Percentiles rank a stretch among this genome's conserved stretches.
phyloP scores from a whole-genome alignment of 345 rosid species.

The Pugionium dolabratum region DNA sequence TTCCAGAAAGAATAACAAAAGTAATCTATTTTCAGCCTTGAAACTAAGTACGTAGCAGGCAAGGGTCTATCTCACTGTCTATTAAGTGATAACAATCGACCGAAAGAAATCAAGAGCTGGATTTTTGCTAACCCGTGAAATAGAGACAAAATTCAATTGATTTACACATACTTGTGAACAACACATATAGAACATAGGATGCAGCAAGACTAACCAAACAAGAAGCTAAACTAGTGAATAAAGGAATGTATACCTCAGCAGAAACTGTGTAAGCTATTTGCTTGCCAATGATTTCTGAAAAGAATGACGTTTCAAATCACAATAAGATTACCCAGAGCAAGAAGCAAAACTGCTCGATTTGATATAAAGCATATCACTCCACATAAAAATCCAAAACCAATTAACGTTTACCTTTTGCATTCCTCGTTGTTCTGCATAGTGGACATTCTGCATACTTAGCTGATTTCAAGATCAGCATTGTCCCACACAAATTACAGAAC shows the following conservation, averaged over 20 bases:
- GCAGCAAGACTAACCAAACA: constrained; percentile 4
- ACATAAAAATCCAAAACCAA: not conserved
- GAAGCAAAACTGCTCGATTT: not conserved
- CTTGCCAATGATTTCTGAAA: constrained; percentile 34
- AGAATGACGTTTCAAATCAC: constrained; percentile 1
- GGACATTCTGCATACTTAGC: constrained; percentile 35
- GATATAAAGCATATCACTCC: not conserved
- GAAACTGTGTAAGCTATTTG: constrained; percentile 30
- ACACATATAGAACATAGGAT: not conserved
- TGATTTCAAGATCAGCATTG: constrained; percentile 37
- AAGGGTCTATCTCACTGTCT: not conserved
- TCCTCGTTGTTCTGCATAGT: constrained; percentile 17
- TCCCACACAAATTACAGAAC: constrained; percentile 39
- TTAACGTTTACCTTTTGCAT: constrained; percentile 25
- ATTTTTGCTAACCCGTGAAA: constrained; percentile 1
- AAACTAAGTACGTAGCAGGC: constrained; percentile 2
- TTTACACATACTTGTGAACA: constrained; percentile 13
- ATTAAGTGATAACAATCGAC: not conserved
- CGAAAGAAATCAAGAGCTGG: not conserved
- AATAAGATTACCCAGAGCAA: constrained; percentile 9
- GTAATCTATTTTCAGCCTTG: not conserved
- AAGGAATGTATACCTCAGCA: constrained; percentile 25
- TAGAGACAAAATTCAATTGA: not conserved
- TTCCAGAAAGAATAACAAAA: constrained; percentile 20
- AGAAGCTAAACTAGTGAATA: not conserved